Percentiles rank a stretch among this genome's conserved stretches.
Conservation (phyloP, 306 rosid species). For the Abrus pulchellus region DNA sequence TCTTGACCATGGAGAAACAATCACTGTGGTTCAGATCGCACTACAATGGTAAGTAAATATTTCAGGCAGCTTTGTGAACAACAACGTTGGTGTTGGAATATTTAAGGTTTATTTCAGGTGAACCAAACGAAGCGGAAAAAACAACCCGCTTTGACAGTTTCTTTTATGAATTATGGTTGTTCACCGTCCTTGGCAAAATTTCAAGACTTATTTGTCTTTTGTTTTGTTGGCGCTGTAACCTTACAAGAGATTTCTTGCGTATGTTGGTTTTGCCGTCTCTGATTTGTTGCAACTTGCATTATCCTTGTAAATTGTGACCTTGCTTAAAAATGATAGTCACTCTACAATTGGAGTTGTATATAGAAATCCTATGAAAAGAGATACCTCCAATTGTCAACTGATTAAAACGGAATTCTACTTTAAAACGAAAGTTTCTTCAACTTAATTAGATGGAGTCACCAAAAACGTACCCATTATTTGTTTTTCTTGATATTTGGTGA, state of each 20-base stretch:
- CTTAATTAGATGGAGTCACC: neutral
- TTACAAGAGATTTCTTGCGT: conserved; percentile 18
- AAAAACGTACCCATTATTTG: neutral
- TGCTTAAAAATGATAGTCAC: conserved; percentile 5
- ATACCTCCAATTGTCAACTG: neutral
- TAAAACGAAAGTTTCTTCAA: neutral
- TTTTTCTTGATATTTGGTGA: conserved; percentile 6
- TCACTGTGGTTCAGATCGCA: conserved; percentile 3
- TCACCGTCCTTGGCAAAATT: conserved; percentile 48
- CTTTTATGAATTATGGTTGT: conserved; percentile 23
- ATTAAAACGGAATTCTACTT: neutral
- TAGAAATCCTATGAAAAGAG: conserved; percentile 8
- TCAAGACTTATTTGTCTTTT: conserved; percentile 40
- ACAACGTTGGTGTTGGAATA: conserved; percentile 20
- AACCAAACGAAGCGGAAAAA: conserved; percentile 41
- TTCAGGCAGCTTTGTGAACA: conserved; percentile 19
- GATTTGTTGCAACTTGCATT: conserved; percentile 26
- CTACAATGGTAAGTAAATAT: neutral
- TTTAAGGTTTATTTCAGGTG: conserved; percentile 35
- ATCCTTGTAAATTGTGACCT: neutral
- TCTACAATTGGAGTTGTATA: neutral
- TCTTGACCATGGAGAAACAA: conserved; percentile 59
- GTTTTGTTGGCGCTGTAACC: conserved; percentile 2
- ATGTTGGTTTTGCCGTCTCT: conserved; percentile 32
- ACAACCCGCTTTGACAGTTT: conserved; percentile 1